A percentile compares a stretch with the other conserved stretches of the same genome.
These are phyloP conservation scores for Scedosporium boydii DNA, from an alignment of 2,329 filamentous ascomycete genomes.

Conservation along the genomic window DNA sequence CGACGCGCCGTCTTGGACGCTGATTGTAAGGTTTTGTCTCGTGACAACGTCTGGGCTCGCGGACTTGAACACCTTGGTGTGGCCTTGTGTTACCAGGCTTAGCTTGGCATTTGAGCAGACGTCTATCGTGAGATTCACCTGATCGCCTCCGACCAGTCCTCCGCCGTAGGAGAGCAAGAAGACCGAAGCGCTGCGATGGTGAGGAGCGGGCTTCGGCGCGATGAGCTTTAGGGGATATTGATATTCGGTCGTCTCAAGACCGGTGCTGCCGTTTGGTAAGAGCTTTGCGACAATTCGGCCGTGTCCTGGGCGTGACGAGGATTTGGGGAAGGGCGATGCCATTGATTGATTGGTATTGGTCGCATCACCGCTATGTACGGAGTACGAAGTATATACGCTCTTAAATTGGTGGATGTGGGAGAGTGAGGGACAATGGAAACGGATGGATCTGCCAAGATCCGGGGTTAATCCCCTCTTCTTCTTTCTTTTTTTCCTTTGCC, in stretches of 20 bases:
- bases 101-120: conserved; percentile 58
- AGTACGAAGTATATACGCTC: background rate
- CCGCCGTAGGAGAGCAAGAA: conserved; percentile 93
- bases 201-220: conserved; percentile 59
- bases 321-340: conserved; percentile 67
- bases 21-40: conserved; percentile 44
- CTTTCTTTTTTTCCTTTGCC: too few relatives aligned
- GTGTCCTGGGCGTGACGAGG: conserved; percentile 64
- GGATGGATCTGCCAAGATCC: too few relatives aligned
- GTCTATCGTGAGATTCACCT: conserved; percentile 62
- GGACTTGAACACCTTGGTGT: conserved; percentile 93
- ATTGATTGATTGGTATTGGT: conserved; percentile 18
- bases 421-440: too few relatives aligned
- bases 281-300: conserved; percentile 67
- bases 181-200: conserved; percentile 62
- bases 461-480: too few relatives aligned
- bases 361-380: background rate
- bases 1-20: conserved; percentile 39
- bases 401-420: too few relatives aligned
- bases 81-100: conserved; percentile 61
- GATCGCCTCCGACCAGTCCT: conserved; percentile 81
- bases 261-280: conserved; percentile 61
- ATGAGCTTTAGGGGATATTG: conserved; percentile 95
- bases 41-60: conserved; percentile 44
- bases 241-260: conserved; percentile 67